Evolutionary conservation across 208 protist genomes (phyloP).

Genomic region (Crithidia bombi): DNA sequence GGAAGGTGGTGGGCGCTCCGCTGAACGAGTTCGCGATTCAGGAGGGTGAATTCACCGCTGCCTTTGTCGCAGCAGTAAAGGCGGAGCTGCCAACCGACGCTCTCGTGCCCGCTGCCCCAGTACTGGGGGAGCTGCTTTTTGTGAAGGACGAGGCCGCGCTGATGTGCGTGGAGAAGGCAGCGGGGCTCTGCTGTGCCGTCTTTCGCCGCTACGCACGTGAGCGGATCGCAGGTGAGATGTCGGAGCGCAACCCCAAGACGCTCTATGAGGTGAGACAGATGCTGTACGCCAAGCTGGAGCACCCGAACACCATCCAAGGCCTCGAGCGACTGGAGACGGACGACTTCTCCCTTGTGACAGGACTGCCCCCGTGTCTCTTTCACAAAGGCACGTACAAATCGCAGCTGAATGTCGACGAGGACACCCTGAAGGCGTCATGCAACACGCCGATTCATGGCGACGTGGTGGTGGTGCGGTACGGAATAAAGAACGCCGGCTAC

Average conservation of each 20-base stretch:
- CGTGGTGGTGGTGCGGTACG: slow-evolving; percentile 82
- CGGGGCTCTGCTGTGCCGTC: slow-evolving; percentile 75
- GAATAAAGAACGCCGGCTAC: slow-evolving; percentile 74
- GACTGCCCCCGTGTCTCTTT: slow-evolving; percentile 75
- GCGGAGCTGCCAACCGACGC: slow-evolving; percentile 26
- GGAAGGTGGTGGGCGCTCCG: slow-evolving; percentile 52
- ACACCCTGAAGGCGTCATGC: slow-evolving; percentile 38
- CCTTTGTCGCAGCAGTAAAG: slow-evolving; percentile 41
- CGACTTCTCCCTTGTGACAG: slow-evolving; percentile 70
- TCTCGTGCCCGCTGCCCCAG: slow-evolving; percentile 62
- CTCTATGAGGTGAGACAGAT: slow-evolving; percentile 70
- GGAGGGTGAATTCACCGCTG: slow-evolving; percentile 65
- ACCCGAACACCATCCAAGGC: slow-evolving; percentile 73
- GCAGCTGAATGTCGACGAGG: slow-evolving; percentile 63
- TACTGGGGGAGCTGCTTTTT: slow-evolving; percentile 83
- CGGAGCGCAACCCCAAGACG: slow-evolving; percentile 49
- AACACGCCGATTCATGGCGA: slow-evolving; percentile 57
- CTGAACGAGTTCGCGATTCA: slow-evolving; percentile 80
- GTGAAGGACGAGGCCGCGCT: slow-evolving; percentile 80
- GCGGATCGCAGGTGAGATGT: slow-evolving; percentile 60
- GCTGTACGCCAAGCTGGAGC: slow-evolving; percentile 67
- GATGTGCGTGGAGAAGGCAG: slow-evolving; percentile 69
- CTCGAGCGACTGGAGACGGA: slow-evolving; percentile 66
- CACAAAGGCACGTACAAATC: slow-evolving; percentile 71
- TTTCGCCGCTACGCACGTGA: slow-evolving; percentile 77